These are phyloP conservation scores for Boletellus ananas DNA, from an alignment of 768 basidiomycete genomes.

Conservation along the genomic window DNA sequence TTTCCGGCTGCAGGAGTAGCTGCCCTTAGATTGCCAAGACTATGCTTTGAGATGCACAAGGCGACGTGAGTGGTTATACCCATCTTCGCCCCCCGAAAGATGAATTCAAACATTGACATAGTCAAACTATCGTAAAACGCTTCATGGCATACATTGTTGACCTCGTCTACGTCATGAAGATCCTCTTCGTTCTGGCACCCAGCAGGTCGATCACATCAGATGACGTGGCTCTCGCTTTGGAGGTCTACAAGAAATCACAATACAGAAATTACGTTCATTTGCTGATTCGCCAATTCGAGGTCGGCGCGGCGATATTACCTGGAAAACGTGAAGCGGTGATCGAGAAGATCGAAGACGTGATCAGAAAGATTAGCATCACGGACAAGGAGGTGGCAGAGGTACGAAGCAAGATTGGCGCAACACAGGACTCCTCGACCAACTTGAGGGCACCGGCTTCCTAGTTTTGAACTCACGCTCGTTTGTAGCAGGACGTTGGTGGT, in stretches of 20 bases:
- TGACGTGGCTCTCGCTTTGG: not conserved
- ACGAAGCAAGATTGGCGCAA: not conserved
- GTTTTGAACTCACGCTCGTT: too few relatives aligned
- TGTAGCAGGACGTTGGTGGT: too few relatives aligned
- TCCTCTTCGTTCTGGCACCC: not conserved
- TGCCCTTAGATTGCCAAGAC: not conserved
- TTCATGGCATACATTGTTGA: not conserved
- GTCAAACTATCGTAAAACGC: not conserved
- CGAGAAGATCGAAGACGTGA: not conserved
- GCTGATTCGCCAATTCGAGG: not conserved
- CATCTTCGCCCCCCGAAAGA: not conserved
- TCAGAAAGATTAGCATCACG: not conserved
- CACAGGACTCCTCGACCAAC: too few relatives aligned
- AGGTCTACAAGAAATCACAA: not conserved
- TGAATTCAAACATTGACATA: not conserved
- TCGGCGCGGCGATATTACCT: not conserved
- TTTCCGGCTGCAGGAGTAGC: not conserved
- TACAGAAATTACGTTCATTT: not conserved
- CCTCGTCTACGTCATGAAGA: constrained; percentile 1
- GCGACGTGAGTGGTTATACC: not conserved
- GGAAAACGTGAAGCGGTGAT: not conserved
- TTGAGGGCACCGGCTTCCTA: too few relatives aligned
- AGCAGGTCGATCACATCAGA: not conserved
- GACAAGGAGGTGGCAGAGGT: not conserved
- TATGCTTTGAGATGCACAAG: not conserved